Evolutionary conservation across 2,329 filamentous ascomycete genomes (phyloP).

Genomic region (Fusarium longipes): DNA sequence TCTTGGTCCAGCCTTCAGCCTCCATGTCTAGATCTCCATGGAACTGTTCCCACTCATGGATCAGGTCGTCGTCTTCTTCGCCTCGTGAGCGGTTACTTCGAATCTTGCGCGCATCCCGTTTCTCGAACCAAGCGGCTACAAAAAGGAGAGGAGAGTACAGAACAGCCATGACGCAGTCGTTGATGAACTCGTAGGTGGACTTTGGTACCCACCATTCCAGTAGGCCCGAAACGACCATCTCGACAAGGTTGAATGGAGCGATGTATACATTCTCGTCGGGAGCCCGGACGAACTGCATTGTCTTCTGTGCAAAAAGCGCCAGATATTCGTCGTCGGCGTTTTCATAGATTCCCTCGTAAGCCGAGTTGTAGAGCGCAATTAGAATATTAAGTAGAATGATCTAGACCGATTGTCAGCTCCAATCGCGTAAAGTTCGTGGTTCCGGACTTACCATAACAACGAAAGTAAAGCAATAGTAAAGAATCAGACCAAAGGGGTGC

Average conservation of each 20-base stretch:
- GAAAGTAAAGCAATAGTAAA: slow-evolving; percentile 98
- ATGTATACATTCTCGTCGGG: slow-evolving; percentile 99
- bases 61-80: slow-evolving; percentile 87
- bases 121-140: slow-evolving; percentile 79
- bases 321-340: slow-evolving; percentile 97
- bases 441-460: slow-evolving; percentile 81
- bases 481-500: slow-evolving; percentile 90
- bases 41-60: slow-evolving; percentile 95
- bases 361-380: slow-evolving; percentile 96
- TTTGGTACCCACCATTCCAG: slow-evolving; percentile 97
- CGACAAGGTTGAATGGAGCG: slow-evolving; percentile 92
- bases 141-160: slow-evolving; percentile 88
- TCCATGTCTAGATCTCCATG: slow-evolving; percentile 79
- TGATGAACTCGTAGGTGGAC: slow-evolving; percentile 78
- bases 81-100: slow-evolving; percentile 79
- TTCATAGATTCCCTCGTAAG: slow-evolving; percentile 93
- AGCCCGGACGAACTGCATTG: slow-evolving; percentile 94
- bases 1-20: slow-evolving; percentile 85
- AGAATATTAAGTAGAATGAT: slow-evolving; percentile 90
- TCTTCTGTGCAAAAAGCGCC: slow-evolving; percentile 91
- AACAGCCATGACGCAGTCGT: slow-evolving; percentile 87
- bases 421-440: background rate
- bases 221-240: slow-evolving; percentile 81
- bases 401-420: slow-evolving; percentile 46
- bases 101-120: slow-evolving; percentile 72